Conservation (phyloP, 345 rosid genomes). For the Euphorbia peplus region DNA sequence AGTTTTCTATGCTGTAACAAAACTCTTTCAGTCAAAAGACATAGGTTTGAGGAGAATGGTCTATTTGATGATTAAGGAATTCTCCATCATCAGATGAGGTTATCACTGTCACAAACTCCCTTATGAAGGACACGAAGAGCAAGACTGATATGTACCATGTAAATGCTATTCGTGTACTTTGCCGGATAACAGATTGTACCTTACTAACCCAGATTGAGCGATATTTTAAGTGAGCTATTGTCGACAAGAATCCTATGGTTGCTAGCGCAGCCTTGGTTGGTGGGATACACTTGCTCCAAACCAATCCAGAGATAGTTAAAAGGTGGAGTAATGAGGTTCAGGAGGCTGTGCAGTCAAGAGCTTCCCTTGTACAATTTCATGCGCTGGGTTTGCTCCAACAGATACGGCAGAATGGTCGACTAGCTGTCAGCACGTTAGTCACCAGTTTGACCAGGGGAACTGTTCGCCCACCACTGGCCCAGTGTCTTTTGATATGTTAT, state of each 20-base stretch:
- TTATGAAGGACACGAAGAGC: slow-evolving; percentile 99
- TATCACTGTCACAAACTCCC: slow-evolving; percentile 94
- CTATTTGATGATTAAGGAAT: slow-evolving; percentile 92
- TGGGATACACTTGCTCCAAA: not conserved
- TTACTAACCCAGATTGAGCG: slow-evolving; percentile 93
- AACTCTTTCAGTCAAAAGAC: slow-evolving; percentile 94
- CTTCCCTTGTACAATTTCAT: slow-evolving; percentile 97
- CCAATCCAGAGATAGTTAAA: not conserved
- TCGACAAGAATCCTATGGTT: slow-evolving; percentile 97
- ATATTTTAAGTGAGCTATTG: slow-evolving; percentile 94
- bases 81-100: slow-evolving; percentile 99
- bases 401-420: slow-evolving; percentile 90
- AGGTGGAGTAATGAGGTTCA: not conserved
- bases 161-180: slow-evolving; percentile 96
- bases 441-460: slow-evolving; percentile 90
- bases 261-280: slow-evolving; percentile 97
- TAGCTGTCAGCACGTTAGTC: slow-evolving; percentile 89
- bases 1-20: slow-evolving; percentile 93
- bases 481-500: slow-evolving; percentile 90
- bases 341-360: slow-evolving; percentile 56
- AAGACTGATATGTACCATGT: slow-evolving; percentile 97
- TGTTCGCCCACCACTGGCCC: slow-evolving; percentile 95
- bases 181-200: slow-evolving; percentile 88
- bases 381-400: slow-evolving; percentile 89
- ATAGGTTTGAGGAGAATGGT: slow-evolving; percentile 96